Base-by-base conservation (phyloP, 1,139 yeast genomes). In the Fermentozyma sake region DNA sequence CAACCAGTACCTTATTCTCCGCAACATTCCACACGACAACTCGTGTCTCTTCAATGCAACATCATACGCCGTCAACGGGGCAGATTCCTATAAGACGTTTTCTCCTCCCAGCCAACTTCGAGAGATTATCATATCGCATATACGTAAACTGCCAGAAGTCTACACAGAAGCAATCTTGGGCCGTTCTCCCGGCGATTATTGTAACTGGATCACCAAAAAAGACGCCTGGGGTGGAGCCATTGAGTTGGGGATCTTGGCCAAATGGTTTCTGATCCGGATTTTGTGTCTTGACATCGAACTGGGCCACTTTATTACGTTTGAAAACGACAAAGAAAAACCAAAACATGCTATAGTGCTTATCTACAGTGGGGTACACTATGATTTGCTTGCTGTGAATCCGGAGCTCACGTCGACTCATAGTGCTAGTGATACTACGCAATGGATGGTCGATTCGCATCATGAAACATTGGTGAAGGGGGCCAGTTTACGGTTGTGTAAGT, bases 201-300 rank as follows among this genome's bases (percentile, higher is more conserved):
- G 72, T 26, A 41, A 55, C 7, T 83, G 93, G 93, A 83, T 83
- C 16, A 40, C 49, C 24, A 59, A 68, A 35, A 68, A 68, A 16
- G 76, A 70, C 25, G 70, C 84, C 13, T 83, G 94, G 95, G 95
- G 95, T 12, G 95, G 95, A 6, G 93, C 87, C 4, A 82, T 84
- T 23, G 95, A 83, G 48, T 56, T 83, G 31, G 76, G 79, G 9
- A 79, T 84, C 7, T 52, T 84, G 18, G 70, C 86, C 2, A 61
- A 67, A 17, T 63, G 70, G 44, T 63, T 80, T 28, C 57, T 61
- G 3, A 51, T 80, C 5, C 63, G 73, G 4, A 76, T 83, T 20
- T 62, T 69, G 32, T 78, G 86, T 15, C 53, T 82, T 20, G 94
- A 83, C 44, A 74, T 83, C 14, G 83, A 78, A 42, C 79, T 77